Evolutionary conservation across 1,284 basidiomycete genomes (phyloP), one percentile per base, ranked within the genome.

Genomic region (Porphyrellus sp.): DNA sequence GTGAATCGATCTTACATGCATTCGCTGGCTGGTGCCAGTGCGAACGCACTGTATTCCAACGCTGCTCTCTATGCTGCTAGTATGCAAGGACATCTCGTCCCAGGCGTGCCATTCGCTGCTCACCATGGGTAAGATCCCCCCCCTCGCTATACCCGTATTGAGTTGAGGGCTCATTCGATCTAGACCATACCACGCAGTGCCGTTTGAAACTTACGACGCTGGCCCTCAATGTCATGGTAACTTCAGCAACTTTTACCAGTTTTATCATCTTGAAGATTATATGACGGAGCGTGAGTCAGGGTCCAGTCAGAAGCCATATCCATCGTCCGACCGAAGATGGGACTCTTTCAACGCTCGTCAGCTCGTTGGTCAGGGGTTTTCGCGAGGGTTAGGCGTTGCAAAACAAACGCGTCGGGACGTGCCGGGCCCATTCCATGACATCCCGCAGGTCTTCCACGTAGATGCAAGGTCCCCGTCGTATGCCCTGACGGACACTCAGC

Each of bases 251-350:
- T 8, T 2, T 23, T 21, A 24, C 5, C 43, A 16, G 8, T 0
- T 2, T n/a, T 25, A 0, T n/a, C n/a, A 35, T 30, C 8, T n/a
- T n/a, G n/a, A 15, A 20, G 23, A 50, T 38, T 33, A 18, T 31
- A 28, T 18, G 2, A 5, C n/a, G 28, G 13, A 46, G 3, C 13
- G 61, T 65, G n/a, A 59, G 59, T 12, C 44, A 8, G 4, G 3
- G 13, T 31, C 25, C 21, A 18, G 12, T 13, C 8, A 5, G 5
- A 2, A 8, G n/a, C n/a, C n/a, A n/a, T 11, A 23, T 11, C 37
- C 18, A 18, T 30, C 3, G 18, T 38, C 51, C 55, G 1, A 61
- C 24, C 3, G n/a, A 39, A 18, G 8, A 35, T 13, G 18, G 7
- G 4, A 21, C n/a, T 7, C 9, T 5, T 11, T 23, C n/a, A 3